Evolutionary conservation across 805 yeast species (phyloP), one percentile per base, ranked within the genome.

Genomic region (Zygosaccharomyces rouxii): DNA sequence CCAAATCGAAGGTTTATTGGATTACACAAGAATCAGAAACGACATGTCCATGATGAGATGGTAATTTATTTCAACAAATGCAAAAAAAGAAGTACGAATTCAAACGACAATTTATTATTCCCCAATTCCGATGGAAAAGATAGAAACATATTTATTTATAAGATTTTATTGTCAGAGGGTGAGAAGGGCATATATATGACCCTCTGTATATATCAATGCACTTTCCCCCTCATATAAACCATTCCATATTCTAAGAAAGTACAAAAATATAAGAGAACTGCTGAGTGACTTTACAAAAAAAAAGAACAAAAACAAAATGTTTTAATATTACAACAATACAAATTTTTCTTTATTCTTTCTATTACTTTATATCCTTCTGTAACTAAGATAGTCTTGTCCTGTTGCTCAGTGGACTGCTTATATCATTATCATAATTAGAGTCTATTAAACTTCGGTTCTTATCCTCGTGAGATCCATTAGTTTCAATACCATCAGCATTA

Each of bases 11-110:
- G 88, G 76, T 57, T 75, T 86, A 71, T 75, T 86, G 67, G 95
- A 86, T 71, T 86, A 86, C 81, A 76, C 74, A 80, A 83, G 92
- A 81, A 73, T 81, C 70, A 84, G 95, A 83, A 84, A 83, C 72
- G 90, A 84, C 64, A 86, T 87, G 89, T 80, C 94, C 63, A 79
- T 84, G 87, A 76, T 85, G 83, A 86, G 95, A 84, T 80, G 84
- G 84, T 80, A 68, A 69, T 53, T 41, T 47, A 35, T 39, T 40
- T 26, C 33, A 38, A 22, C 19, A 23, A 33, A n/a, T 19, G 11
- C 40, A n/a, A 33, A 33, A 33, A 14, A 33, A 33, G 37, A 33
- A 33, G 19, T 18, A 33, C 37, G 37, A 33, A 33, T 33, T 31
- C 25, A 28, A 40, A 42, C 38, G 46, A 38, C 25, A 38, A 38